phyloP scores from a whole-genome alignment of 2,329 filamentous ascomycete species.

The Elsinoe ampelina region DNA sequence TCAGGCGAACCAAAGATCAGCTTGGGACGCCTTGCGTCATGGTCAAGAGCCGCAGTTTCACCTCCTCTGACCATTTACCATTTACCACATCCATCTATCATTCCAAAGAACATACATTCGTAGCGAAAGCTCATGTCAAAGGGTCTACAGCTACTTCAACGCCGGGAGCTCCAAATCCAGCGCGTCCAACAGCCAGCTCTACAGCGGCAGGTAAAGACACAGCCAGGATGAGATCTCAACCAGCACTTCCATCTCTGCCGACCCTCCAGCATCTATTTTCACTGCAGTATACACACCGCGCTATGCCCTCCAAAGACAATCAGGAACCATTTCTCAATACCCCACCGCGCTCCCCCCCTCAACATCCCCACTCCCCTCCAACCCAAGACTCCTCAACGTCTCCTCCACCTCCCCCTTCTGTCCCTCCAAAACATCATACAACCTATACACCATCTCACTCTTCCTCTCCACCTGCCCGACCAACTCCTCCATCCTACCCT shows the following conservation, averaged over 20 bases:
- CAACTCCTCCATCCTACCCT: constrained; percentile 52
- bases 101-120: not conserved
- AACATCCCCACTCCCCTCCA: constrained; percentile 20
- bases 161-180: not conserved
- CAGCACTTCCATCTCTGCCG: not conserved
- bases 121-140: not conserved
- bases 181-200: constrained; percentile 8
- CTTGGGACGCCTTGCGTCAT: not conserved
- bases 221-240: not conserved
- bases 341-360: constrained; percentile 22
- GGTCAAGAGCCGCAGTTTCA: not conserved
- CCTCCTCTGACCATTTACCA: too few species aligned
- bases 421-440: constrained; percentile 77
- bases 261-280: not conserved
- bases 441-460: constrained; percentile 68
- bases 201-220: constrained; percentile 9
- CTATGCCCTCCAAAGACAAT: not conserved
- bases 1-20: not conserved
- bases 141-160: not conserved
- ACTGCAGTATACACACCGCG: not conserved
- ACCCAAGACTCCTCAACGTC: constrained; percentile 33
- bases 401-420: constrained; percentile 53
- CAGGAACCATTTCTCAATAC: not conserved
- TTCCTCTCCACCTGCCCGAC: constrained; percentile 60
- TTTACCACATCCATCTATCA: too few species aligned